Percentiles rank a stretch among this genome's conserved stretches.
Evolutionary conservation across 768 basidiomycete species (phyloP).

Genomic region (Mycena vitilis): DNA sequence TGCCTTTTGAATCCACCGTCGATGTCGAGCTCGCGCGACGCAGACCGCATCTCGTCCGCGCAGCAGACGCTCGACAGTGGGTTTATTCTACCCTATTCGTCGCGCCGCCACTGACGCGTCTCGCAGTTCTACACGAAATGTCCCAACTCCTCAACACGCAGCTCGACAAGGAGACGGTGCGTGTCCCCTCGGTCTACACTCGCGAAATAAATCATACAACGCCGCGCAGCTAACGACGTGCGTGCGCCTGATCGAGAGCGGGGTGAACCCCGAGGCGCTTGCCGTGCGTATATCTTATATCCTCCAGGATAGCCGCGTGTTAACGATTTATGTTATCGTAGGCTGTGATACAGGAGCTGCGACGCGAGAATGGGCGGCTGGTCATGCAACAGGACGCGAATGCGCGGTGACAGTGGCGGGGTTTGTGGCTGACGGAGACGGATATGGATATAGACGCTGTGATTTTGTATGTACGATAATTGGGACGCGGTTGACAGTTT

Average conservation of each 20-base stretch:
- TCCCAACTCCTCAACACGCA: conserved; percentile 90
- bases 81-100: conserved; percentile 41
- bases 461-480: neutral
- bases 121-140: conserved; percentile 83
- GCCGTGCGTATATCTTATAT: conserved; percentile 65
- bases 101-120: neutral
- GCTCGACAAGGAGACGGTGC: conserved; percentile 82
- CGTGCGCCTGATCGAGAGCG: conserved; percentile 91
- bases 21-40: conserved; percentile 52
- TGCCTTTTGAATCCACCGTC: neutral
- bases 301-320: neutral
- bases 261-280: conserved; percentile 91
- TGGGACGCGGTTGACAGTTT: neutral
- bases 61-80: conserved; percentile 79
- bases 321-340: conserved; percentile 43
- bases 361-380: conserved; percentile 65
- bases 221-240: conserved; percentile 76
- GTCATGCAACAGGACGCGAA: conserved; percentile 1
- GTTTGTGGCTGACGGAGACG: too few relatives aligned
- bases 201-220: neutral
- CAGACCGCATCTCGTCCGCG: conserved; percentile 71
- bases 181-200: neutral
- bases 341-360: conserved; percentile 88
- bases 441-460: neutral
- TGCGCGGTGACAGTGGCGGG: neutral